Conservation (phyloP, 495 filamentous ascomycete species). For the Lophiotrema nucula region DNA sequence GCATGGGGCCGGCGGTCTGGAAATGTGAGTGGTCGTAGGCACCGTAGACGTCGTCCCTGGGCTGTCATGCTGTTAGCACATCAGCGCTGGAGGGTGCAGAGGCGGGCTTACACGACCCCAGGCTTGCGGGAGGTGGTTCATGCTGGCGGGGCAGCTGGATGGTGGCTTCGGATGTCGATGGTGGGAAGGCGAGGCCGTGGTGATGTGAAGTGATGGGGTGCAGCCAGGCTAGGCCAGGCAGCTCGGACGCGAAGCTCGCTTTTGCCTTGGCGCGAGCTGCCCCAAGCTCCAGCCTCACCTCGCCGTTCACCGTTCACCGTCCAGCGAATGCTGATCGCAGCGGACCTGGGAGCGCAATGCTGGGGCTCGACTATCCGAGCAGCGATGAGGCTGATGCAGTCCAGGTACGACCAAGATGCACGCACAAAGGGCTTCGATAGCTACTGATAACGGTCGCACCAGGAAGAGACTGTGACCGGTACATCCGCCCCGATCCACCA, state of each 20-base stretch:
- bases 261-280: conserved; percentile 2
- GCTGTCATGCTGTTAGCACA: conserved; percentile 52
- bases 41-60: conserved; percentile 93
- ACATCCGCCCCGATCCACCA: too few relatives aligned
- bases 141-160: conserved; percentile 40
- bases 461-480: conserved; percentile 4
- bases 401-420: conserved; percentile 15
- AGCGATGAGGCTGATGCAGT: conserved; percentile 34
- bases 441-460: conserved; percentile 33
- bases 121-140: conserved; percentile 94
- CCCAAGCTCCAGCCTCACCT: conserved; percentile 22
- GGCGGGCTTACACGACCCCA: conserved; percentile 83
- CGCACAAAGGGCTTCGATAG: conserved; percentile 26
- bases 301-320: not conserved
- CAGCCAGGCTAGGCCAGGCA: conserved; percentile 9
- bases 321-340: too few relatives aligned
- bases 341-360: too few relatives aligned
- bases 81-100: conserved; percentile 6
- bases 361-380: conserved; percentile 32
- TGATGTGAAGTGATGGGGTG: not conserved
- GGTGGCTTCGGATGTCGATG: not conserved
- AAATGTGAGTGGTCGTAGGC: conserved; percentile 85
- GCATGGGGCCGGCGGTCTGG: conserved; percentile 65
- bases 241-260: conserved; percentile 24
- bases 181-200: not conserved